A percentile compares a stretch with the other conserved stretches of the same genome.
Evolutionary conservation across 805 yeast genomes (phyloP).

Genomic region (Metschnikowia orientalis): DNA sequence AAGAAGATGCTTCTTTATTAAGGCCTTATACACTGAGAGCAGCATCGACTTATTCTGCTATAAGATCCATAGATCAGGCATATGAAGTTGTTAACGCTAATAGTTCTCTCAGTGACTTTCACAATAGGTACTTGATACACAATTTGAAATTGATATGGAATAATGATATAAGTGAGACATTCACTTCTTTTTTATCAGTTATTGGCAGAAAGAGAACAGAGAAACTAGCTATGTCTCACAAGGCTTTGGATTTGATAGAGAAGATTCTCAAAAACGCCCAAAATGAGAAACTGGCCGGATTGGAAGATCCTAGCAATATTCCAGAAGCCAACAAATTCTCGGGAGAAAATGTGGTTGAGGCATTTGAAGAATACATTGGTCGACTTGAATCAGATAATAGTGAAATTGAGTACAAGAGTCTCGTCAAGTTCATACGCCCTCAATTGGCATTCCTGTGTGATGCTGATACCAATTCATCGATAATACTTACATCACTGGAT

Average conservation of each 20-base stretch:
- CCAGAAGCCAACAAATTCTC: constrained; percentile 15
- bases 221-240: constrained; percentile 43
- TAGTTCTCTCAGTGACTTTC: constrained; percentile 37
- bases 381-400: constrained; percentile 33
- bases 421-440: constrained; percentile 69
- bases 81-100: constrained; percentile 21
- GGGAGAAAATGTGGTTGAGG: constrained; percentile 35
- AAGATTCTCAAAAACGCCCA: constrained; percentile 29
- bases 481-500: constrained; percentile 53
- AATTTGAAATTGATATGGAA: constrained; percentile 78
- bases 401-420: constrained; percentile 52
- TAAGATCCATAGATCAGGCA: constrained; percentile 24
- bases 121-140: constrained; percentile 70
- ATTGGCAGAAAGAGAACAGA: constrained; percentile 41
- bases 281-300: constrained; percentile 9
- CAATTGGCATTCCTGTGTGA: constrained; percentile 67
- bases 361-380: constrained; percentile 52
- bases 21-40: constrained; percentile 2
- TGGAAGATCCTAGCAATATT: constrained; percentile 3
- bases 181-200: constrained; percentile 52
- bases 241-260: constrained; percentile 48
- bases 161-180: constrained; percentile 56
- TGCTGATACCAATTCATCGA: constrained; percentile 43
- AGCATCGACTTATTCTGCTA: constrained; percentile 29
- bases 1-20: constrained; percentile 5